These are phyloP conservation scores for Deuterostichococcus epilithicus DNA, from an alignment of 139 green algal genomes.

Conservation along the genomic window DNA sequence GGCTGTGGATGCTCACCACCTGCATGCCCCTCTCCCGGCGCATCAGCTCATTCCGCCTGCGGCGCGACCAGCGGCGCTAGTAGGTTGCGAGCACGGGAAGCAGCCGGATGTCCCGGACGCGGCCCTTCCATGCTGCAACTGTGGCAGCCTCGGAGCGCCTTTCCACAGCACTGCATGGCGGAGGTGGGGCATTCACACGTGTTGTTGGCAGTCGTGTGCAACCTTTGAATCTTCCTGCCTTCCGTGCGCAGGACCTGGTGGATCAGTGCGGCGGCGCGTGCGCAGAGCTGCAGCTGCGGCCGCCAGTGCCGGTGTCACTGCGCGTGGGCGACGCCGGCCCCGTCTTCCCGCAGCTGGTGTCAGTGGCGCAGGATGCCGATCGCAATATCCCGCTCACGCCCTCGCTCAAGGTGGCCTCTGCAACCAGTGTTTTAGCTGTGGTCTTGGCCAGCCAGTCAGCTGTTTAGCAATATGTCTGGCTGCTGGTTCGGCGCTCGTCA, in stretches of 20 bases:
- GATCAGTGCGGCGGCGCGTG: constrained; percentile 24
- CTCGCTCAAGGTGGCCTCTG: constrained; percentile 26
- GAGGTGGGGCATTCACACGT: too few relatives aligned
- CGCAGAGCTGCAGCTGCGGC: constrained; percentile 23
- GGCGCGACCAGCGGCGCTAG: too few relatives aligned
- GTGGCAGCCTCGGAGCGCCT: too few relatives aligned
- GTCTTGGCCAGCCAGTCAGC: neutral
- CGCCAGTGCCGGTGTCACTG: constrained; percentile 23
- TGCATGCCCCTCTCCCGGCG: too few relatives aligned
- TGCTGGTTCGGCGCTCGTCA: too few relatives aligned
- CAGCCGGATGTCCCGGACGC: too few relatives aligned
- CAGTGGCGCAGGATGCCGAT: constrained; percentile 22
- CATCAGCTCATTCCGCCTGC: too few relatives aligned
- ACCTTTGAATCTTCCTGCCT: neutral
- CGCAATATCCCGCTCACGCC: constrained; percentile 41
- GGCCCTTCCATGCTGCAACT: too few relatives aligned
- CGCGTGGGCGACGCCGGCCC: neutral
- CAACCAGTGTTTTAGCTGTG: neutral
- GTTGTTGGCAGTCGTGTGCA: too few relatives aligned
- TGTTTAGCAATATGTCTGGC: neutral
- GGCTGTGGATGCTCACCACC: too few relatives aligned
- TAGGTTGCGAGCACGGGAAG: too few relatives aligned
- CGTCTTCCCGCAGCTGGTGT: constrained; percentile 24
- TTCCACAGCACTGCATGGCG: too few relatives aligned
- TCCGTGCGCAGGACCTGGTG: constrained; percentile 22